A percentile compares a stretch with the other conserved stretches of the same genome.
phyloP scores from a whole-genome alignment of 495 filamentous ascomycete species.

The Annulohypoxylon nitens region DNA sequence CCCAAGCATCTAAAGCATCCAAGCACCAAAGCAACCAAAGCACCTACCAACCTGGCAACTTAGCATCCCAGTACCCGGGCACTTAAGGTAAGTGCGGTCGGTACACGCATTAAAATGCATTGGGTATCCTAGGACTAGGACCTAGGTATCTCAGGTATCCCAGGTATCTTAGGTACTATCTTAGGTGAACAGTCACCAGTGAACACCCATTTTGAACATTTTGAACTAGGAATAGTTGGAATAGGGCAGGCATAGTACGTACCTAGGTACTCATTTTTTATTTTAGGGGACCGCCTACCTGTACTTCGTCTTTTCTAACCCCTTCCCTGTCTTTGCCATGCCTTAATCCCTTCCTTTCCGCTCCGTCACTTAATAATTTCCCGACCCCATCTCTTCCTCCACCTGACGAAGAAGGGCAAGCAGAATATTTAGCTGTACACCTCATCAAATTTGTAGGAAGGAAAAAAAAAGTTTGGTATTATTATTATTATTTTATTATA shows the following conservation, averaged over 20 bases:
- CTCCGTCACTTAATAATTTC: slow-evolving; percentile 51
- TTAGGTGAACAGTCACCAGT: background rate
- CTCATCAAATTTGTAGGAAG: slow-evolving; percentile 41
- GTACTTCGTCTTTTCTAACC: slow-evolving; percentile 23
- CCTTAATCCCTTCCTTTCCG: slow-evolving; percentile 49
- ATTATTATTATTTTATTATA: slow-evolving; percentile 39
- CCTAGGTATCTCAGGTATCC: background rate
- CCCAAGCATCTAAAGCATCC: background rate
- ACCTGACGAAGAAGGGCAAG: slow-evolving; percentile 41
- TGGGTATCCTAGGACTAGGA: background rate
- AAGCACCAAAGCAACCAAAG: slow-evolving; percentile 4
- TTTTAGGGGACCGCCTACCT: slow-evolving; percentile 16
- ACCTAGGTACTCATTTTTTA: background rate
- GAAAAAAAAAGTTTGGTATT: slow-evolving; percentile 35
- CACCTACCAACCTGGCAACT: slow-evolving; percentile 2
- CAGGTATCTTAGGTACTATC: background rate
- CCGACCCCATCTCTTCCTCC: slow-evolving; percentile 49
- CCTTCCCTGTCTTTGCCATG: slow-evolving; percentile 49
- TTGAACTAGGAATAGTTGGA: slow-evolving; percentile 1
- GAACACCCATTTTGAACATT: slow-evolving; percentile 6
- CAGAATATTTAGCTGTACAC: slow-evolving; percentile 40
- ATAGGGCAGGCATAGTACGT: slow-evolving; percentile 8
- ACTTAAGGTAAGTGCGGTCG: slow-evolving; percentile 4
- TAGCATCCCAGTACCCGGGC: slow-evolving; percentile 6
- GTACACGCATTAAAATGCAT: slow-evolving; percentile 17